Evolutionary conservation across 352 stramenopile species (phyloP).

Genomic region (Aphanomyces invadans): DNA sequence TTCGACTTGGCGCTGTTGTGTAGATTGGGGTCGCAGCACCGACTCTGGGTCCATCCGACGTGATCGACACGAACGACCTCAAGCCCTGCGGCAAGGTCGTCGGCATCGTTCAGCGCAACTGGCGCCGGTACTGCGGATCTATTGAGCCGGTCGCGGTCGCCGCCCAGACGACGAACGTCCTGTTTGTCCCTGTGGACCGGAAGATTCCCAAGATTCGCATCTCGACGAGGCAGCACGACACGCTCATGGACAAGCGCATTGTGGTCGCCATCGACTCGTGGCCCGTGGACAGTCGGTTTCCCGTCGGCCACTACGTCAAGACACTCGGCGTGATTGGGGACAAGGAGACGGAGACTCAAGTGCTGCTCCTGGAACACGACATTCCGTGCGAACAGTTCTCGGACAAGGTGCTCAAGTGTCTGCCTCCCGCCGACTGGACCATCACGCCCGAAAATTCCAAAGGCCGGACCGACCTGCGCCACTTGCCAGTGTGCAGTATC

Average conservation of each 20-base stretch:
- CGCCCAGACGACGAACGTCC: conserved; percentile 42
- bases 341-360: conserved; percentile 94
- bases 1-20: neutral
- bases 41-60: conserved; percentile 45
- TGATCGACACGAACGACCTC: conserved; percentile 50
- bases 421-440: conserved; percentile 91
- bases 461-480: conserved; percentile 86
- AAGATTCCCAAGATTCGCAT: conserved; percentile 93
- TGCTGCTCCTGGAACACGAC: conserved; percentile 95
- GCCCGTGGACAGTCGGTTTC: conserved; percentile 80
- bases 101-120: conserved; percentile 90
- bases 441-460: conserved; percentile 92
- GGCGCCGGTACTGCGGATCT: conserved; percentile 90
- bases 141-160: conserved; percentile 78
- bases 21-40: conserved; percentile 48
- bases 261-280: conserved; percentile 95
- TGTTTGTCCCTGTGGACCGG: conserved; percentile 81
- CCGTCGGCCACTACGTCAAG: conserved; percentile 94
- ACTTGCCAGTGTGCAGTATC: conserved; percentile 89
- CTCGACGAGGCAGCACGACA: conserved; percentile 84
- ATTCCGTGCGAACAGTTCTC: conserved; percentile 87
- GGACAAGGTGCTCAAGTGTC: conserved; percentile 84
- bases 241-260: conserved; percentile 90
- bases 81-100: conserved; percentile 82
- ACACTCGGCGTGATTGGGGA: conserved; percentile 94